Percentiles rank a stretch among this genome's conserved stretches.
Conservation (phyloP, 805 yeast species). For the Metschnikowia lochheadii region DNA sequence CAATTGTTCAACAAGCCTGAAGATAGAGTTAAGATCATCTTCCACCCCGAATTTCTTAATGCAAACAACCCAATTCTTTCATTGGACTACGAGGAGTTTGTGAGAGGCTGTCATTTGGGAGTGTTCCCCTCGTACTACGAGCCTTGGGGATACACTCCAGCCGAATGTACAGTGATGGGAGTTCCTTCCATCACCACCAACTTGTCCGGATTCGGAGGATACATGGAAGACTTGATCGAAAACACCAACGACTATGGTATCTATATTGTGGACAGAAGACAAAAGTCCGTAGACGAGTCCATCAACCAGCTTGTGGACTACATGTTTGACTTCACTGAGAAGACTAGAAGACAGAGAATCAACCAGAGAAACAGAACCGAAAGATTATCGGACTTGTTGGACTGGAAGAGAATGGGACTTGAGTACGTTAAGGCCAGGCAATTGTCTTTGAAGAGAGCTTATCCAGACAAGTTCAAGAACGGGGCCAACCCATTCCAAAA, state of each 20-base stretch:
- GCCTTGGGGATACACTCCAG: conserved; percentile 99
- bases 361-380: conserved; percentile 97
- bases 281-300: conserved; percentile 88
- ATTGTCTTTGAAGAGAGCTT: conserved; percentile 86
- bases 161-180: conserved; percentile 99
- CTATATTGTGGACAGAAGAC: conserved; percentile 91
- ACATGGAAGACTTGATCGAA: conserved; percentile 96
- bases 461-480: conserved; percentile 73
- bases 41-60: conserved; percentile 96
- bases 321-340: conserved; percentile 84
- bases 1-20: conserved; percentile 84
- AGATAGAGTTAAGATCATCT: conserved; percentile 90
- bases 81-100: conserved; percentile 94
- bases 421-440: conserved; percentile 95
- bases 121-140: conserved; percentile 98
- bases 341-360: conserved; percentile 94
- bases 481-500: conserved; percentile 45
- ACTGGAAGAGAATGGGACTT: conserved; percentile 97
- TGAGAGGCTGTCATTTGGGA: conserved; percentile 96
- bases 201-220: conserved; percentile 94
- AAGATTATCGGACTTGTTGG: conserved; percentile 84
- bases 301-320: conserved; percentile 84
- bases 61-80: conserved; percentile 92
- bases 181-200: conserved; percentile 97
- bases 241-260: conserved; percentile 94